These are phyloP conservation scores for Coniosporium tulheliwenetii DNA, from an alignment of 2,329 filamentous ascomycete genomes.

Conservation along the genomic window DNA sequence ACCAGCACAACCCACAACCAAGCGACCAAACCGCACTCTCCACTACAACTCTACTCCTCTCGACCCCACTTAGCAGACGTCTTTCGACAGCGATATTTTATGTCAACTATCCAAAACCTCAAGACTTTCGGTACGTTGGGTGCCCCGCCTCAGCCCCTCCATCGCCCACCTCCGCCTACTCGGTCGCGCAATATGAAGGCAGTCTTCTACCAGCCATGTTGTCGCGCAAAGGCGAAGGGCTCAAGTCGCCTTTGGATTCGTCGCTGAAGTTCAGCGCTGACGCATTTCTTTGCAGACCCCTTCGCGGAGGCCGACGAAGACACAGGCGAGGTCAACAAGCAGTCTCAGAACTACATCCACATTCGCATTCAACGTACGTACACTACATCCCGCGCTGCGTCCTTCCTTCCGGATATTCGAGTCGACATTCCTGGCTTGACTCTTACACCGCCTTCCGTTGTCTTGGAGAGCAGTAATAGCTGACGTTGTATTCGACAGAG, in stretches of 20 bases:
- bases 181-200: background rate
- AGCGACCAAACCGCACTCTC: too few relatives aligned
- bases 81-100: constrained; percentile 32
- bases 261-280: constrained; percentile 1
- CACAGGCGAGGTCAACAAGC: constrained; percentile 73
- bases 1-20: too few relatives aligned
- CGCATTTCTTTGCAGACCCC: constrained; percentile 53
- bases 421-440: background rate
- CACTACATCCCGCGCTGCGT: background rate
- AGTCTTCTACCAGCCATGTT: background rate
- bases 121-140: constrained; percentile 72
- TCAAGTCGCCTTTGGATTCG: background rate
- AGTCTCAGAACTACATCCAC: constrained; percentile 96
- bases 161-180: constrained; percentile 1
- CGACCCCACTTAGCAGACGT: too few relatives aligned
- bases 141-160: constrained; percentile 7
- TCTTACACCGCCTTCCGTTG: constrained; percentile 1
- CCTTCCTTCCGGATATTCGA: background rate
- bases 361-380: constrained; percentile 96
- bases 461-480: constrained; percentile 8
- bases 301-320: constrained; percentile 99
- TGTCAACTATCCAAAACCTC: constrained; percentile 92
- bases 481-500: constrained; percentile 45
- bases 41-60: too few relatives aligned
- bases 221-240: background rate